Percentiles rank a stretch among this genome's conserved stretches.
Evolutionary conservation across 2,329 filamentous ascomycete genomes (phyloP).

Genomic region (Paracoccidioides lutzii): DNA sequence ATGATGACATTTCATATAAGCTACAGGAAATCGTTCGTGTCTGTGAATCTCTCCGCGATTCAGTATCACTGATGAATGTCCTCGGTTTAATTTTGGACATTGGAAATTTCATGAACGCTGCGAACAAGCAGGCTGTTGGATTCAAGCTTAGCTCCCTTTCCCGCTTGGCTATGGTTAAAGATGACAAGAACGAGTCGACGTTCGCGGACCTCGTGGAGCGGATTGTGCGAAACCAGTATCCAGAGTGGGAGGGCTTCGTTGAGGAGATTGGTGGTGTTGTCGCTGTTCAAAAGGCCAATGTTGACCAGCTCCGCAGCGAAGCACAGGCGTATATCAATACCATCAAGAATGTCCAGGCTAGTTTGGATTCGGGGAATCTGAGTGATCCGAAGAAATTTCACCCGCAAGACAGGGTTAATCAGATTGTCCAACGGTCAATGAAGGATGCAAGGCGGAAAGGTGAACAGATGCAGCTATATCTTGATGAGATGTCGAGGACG

Average conservation of each 20-base stretch:
- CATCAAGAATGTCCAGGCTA: conserved; percentile 83
- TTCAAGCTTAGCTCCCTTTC: conserved; percentile 96
- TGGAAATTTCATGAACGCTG: conserved; percentile 99
- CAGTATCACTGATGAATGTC: conserved; percentile 88
- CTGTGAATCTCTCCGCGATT: conserved; percentile 80
- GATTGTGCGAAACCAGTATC: conserved; percentile 91
- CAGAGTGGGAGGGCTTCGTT: conserved; percentile 82
- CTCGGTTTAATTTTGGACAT: conserved; percentile 93
- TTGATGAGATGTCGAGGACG: conserved; percentile 81
- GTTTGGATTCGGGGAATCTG: conserved; percentile 82
- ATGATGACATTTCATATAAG: conserved; percentile 79
- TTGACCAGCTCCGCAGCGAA: conserved; percentile 78
- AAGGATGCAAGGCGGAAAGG: conserved; percentile 93
- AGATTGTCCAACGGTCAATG: conserved; percentile 85
- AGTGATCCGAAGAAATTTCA: conserved; percentile 97
- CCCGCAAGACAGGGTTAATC: conserved; percentile 84
- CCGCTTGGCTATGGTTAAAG: conserved; percentile 92
- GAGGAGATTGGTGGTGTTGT: conserved; percentile 74
- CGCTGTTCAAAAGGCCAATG: conserved; percentile 75
- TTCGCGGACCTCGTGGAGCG: conserved; percentile 92
- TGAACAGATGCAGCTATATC: conserved; percentile 84
- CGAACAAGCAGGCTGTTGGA: conserved; percentile 92
- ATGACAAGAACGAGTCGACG: conserved; percentile 95
- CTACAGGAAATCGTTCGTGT: conserved; percentile 75
- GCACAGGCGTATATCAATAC: conserved; percentile 89